Conservation (phyloP, 2,329 filamentous ascomycete genomes). For the Xylariaceae sp. region DNA sequence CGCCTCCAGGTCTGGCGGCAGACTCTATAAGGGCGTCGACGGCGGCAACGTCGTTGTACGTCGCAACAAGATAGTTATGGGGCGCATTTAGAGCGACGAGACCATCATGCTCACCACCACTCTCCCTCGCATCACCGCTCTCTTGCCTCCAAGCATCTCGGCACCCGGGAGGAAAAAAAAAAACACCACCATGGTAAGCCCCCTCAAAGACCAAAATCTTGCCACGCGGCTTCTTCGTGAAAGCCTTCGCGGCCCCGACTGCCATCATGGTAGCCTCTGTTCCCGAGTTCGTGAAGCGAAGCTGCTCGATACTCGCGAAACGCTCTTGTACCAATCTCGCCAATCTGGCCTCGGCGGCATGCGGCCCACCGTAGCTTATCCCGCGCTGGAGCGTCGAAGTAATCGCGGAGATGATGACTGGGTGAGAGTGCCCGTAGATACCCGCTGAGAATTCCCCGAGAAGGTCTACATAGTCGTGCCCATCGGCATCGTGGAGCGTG, state of each 20-base stretch:
- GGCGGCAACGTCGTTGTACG: slow-evolving; percentile 56
- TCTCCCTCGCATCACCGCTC: not conserved
- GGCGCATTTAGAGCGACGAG: slow-evolving; percentile 14
- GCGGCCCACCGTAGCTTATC: slow-evolving; percentile 14
- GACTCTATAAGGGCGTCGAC: slow-evolving; percentile 40
- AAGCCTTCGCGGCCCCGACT: slow-evolving; percentile 14
- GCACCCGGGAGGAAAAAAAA: slow-evolving; percentile 14
- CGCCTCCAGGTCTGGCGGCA: slow-evolving; percentile 16
- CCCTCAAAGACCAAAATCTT: slow-evolving; percentile 16
- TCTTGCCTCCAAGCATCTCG: not conserved
- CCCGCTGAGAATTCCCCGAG: slow-evolving; percentile 62
- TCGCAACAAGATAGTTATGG: slow-evolving; percentile 55
- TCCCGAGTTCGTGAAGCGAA: slow-evolving; percentile 19
- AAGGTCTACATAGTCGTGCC: slow-evolving; percentile 53
- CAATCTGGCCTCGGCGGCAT: slow-evolving; percentile 13
- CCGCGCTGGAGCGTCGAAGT: slow-evolving; percentile 26
- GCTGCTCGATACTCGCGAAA: slow-evolving; percentile 6
- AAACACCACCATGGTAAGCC: slow-evolving; percentile 14
- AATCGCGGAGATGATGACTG: slow-evolving; percentile 48
- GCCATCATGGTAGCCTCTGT: slow-evolving; percentile 18
- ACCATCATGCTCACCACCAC: slow-evolving; percentile 1
- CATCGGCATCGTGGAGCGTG: slow-evolving; percentile 40
- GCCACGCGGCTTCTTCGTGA: slow-evolving; percentile 4
- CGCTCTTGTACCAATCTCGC: slow-evolving; percentile 8
- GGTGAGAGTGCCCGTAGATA: slow-evolving; percentile 62